Conservation (phyloP, 306 rosid species). For the Chamaecrista fasciculata region DNA sequence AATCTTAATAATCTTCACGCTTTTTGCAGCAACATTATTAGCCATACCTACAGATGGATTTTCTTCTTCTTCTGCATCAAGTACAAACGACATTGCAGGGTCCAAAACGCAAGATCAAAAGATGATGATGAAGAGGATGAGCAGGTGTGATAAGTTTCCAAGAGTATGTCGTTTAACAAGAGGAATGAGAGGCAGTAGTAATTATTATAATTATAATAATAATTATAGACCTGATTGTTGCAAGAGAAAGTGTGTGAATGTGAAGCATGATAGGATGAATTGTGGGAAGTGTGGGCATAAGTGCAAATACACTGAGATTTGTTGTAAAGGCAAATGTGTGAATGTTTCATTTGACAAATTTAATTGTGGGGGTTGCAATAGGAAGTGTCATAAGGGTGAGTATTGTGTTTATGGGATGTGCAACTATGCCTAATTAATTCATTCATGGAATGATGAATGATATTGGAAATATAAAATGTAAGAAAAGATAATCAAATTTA, state of each 20-base stretch:
- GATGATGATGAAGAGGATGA: not conserved
- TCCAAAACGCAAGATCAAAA: not conserved
- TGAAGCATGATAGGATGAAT: constrained; percentile 17
- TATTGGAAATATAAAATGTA: too few relatives aligned
- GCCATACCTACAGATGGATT: too few relatives aligned
- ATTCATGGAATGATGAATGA: too few relatives aligned
- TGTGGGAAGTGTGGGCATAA: constrained; percentile 48
- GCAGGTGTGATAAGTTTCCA: not conserved
- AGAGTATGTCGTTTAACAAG: not conserved
- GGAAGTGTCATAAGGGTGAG: constrained; percentile 37
- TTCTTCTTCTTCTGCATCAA: not conserved
- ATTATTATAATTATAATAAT: too few relatives aligned
- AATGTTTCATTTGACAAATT: constrained; percentile 37
- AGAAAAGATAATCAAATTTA: too few relatives aligned
- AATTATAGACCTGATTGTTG: not conserved
- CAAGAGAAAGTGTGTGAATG: not conserved
- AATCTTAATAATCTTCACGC: not conserved
- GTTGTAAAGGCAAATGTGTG: constrained; percentile 45
- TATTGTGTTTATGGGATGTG: constrained; percentile 51
- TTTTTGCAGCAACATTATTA: not conserved
- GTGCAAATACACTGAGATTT: constrained; percentile 36
- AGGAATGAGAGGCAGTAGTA: too few relatives aligned
- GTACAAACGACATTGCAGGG: not conserved
- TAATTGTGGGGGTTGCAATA: constrained; percentile 46
- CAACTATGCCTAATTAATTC: constrained; percentile 39